Evolutionary conservation across 345 rosid species (phyloP).

Genomic region (Populus pruinosa): DNA sequence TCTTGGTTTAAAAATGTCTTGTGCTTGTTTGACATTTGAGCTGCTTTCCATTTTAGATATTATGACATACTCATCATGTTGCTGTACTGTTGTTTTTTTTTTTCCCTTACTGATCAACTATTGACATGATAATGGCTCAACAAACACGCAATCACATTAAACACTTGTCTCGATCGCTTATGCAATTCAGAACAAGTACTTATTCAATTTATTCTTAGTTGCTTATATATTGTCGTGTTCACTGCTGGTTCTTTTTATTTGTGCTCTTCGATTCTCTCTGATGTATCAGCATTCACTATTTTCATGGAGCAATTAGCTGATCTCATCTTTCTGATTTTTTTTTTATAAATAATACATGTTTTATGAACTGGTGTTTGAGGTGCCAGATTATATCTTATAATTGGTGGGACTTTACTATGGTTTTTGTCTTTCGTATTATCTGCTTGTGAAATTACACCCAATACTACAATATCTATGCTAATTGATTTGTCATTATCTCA

Average conservation of each 20-base stretch:
- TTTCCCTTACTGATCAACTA: neutral
- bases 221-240: neutral
- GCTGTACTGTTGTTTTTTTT: neutral
- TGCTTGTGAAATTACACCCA: neutral
- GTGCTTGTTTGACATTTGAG: neutral
- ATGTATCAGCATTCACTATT: neutral
- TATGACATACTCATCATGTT: neutral
- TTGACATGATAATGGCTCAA: neutral
- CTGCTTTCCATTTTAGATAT: neutral
- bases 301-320: neutral
- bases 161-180: neutral
- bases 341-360: neutral
- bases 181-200: neutral
- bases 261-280: neutral
- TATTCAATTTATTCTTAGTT: neutral
- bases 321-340: neutral
- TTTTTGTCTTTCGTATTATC: neutral
- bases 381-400: neutral
- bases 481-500: neutral
- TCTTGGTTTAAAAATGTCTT: neutral
- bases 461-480: neutral
- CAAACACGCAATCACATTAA: too few species aligned
- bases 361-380: neutral
- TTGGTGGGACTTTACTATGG: neutral
- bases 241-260: too few species aligned